Percentiles rank a stretch among this genome's conserved stretches.
Evolutionary conservation across 225 moss, liverwort and hornwort species (phyloP).

Genomic region (Thuidium tamariscinum): DNA sequence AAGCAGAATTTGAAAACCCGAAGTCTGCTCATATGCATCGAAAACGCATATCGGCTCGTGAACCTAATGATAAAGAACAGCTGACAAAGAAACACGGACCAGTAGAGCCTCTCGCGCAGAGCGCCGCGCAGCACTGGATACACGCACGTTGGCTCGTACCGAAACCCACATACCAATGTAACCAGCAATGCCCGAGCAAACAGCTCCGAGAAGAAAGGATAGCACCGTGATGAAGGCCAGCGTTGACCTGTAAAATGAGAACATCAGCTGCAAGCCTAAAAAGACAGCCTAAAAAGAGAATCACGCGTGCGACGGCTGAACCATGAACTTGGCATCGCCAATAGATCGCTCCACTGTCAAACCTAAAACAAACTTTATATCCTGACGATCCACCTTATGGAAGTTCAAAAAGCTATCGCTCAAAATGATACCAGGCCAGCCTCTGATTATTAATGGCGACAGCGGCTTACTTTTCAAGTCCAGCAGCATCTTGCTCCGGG

Average conservation of each 20-base stretch:
- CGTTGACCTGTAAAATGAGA: constrained; percentile 39
- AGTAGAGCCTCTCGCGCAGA: constrained; percentile 87
- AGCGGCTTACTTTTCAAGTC: constrained; percentile 60
- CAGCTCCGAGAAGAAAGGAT: constrained; percentile 87
- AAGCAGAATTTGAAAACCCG: background rate
- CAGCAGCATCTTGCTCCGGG: constrained; percentile 88
- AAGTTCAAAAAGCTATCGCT: background rate
- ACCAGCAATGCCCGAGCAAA: constrained; percentile 93
- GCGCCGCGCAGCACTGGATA: constrained; percentile 88
- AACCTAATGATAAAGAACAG: background rate
- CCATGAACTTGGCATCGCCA: background rate
- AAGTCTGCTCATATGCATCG: background rate
- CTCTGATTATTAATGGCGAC: background rate
- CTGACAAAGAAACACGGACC: constrained; percentile 25
- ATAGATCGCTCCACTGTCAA: background rate
- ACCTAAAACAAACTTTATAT: background rate
- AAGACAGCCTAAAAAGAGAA: background rate
- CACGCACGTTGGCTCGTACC: constrained; percentile 95
- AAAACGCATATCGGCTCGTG: background rate
- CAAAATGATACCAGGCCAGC: background rate
- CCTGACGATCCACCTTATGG: background rate
- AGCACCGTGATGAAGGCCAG: constrained; percentile 84
- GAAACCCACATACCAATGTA: constrained; percentile 99
- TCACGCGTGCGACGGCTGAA: background rate
- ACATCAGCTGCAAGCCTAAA: background rate